A percentile compares a stretch with the other conserved stretches of the same genome.
These are phyloP conservation scores for Salix caprea DNA, from an alignment of 345 rosid species.

Conservation along the genomic window DNA sequence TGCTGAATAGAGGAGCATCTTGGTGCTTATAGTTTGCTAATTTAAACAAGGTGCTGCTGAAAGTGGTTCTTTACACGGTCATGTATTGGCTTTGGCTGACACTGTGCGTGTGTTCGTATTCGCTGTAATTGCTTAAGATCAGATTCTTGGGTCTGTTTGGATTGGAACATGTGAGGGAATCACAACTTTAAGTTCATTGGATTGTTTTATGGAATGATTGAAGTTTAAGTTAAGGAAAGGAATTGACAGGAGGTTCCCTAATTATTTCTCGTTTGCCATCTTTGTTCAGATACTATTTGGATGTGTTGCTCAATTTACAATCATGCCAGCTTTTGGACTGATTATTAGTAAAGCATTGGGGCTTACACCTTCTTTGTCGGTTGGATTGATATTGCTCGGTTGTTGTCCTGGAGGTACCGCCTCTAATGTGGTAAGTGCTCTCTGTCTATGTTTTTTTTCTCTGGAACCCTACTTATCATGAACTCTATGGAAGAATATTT, in stretches of 20 bases:
- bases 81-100: too few species aligned
- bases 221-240: neutral
- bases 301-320: constrained; percentile 56
- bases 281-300: constrained; percentile 58
- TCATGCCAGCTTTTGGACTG: constrained; percentile 50
- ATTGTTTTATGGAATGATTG: neutral
- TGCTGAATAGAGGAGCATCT: too few species aligned
- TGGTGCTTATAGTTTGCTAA: too few species aligned
- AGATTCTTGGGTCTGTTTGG: too few species aligned
- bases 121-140: too few species aligned
- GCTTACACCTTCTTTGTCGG: constrained; percentile 58
- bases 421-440: constrained; percentile 60
- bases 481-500: neutral
- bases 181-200: too few species aligned
- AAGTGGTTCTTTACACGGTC: too few species aligned
- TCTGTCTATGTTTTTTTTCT: neutral
- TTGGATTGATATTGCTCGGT: constrained; percentile 57
- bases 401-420: constrained; percentile 76
- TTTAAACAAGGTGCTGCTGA: too few species aligned
- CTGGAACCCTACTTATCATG: neutral
- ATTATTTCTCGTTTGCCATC: neutral
- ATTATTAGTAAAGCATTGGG: constrained; percentile 47
- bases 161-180: too few species aligned
- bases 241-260: neutral
- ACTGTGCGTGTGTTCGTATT: too few species aligned